Base-by-base conservation (phyloP, 306 rosid genomes). In the Chamaecrista fasciculata region DNA sequence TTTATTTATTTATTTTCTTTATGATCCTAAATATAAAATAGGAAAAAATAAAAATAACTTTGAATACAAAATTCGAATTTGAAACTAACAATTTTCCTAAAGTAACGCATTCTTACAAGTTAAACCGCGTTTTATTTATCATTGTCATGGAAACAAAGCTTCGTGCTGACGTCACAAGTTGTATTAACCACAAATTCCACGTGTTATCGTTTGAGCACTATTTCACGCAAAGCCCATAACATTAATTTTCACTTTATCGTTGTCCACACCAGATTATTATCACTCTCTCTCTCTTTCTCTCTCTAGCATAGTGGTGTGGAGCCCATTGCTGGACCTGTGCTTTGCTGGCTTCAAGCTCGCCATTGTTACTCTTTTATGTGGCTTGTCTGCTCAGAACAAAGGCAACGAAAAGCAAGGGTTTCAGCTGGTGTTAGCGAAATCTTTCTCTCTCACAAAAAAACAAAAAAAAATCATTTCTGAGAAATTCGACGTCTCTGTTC, bases 301-400 rank as follows among this genome's bases (percentile, higher is more conserved):
- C 52, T 62, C 7, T 16, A 52, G 66, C 51, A 23, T 15, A 50
- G 86, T 75, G 85, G 76, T 52, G 86, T 87, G 96, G 94, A 86
- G 81, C 92, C 96, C 96, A 78, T 71, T 23, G 78, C 82, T 59
- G 92, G 85, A 79, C 87, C 89, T 80, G 25, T 87, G 92, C 91
- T 85, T 87, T 81, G 98, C 96, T 92, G 98, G 92, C 90, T 82
- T 81, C 85, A 79, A 87, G 86, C 89, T 74, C 83, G 75, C 85
- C 91, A 49, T 82, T 67, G 87, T 75, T 86, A 85, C 71, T 76
- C 87, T 85, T 85, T 87, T 87, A 84, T 85, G 89, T 81, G 82
- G 82, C 83, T 84, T 85, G 83, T 82, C 81, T 71, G 76, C 89
- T 65, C 23, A 56, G 46, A 67, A 18, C 31, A 14, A 1, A 26